These are phyloP conservation scores for Knoxia roxburghii DNA, from an alignment of 257 asterid species.

Conservation along the genomic window DNA sequence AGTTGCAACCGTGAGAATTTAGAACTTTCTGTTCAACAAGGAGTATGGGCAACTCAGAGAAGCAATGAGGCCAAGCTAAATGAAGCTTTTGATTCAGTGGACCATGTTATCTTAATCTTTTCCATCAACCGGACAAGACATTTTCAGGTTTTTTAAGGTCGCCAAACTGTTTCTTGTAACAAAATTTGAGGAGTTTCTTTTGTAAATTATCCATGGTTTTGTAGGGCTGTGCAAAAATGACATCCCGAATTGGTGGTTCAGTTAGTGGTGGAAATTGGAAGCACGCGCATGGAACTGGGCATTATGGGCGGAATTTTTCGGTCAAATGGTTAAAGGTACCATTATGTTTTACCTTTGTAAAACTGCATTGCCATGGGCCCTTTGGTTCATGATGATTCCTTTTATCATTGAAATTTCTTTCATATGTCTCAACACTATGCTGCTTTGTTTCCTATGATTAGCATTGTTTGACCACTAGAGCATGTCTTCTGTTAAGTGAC, in stretches of 20 bases:
- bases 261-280: slow-evolving; percentile 96
- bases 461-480: not conserved
- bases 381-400: not conserved
- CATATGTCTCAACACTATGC: not conserved
- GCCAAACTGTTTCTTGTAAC: not conserved
- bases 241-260: slow-evolving; percentile 77
- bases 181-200: not conserved
- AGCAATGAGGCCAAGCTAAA: slow-evolving; percentile 97
- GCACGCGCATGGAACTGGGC: slow-evolving; percentile 95
- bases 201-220: slow-evolving; percentile 17
- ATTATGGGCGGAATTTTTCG: slow-evolving; percentile 90
- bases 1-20: slow-evolving; percentile 98
- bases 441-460: not conserved
- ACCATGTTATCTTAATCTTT: slow-evolving; percentile 85
- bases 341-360: slow-evolving; percentile 8
- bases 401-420: not conserved
- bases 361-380: not conserved
- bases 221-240: slow-evolving; percentile 99
- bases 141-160: slow-evolving; percentile 64
- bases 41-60: slow-evolving; percentile 99
- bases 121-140: slow-evolving; percentile 90
- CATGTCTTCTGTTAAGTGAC: not conserved
- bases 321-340: slow-evolving; percentile 90
- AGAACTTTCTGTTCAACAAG: slow-evolving; percentile 96
- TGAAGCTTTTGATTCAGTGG: slow-evolving; percentile 95